These are phyloP conservation scores for Lophiotrema nucula DNA, from an alignment of 495 filamentous ascomycete species.

Conservation along the genomic window DNA sequence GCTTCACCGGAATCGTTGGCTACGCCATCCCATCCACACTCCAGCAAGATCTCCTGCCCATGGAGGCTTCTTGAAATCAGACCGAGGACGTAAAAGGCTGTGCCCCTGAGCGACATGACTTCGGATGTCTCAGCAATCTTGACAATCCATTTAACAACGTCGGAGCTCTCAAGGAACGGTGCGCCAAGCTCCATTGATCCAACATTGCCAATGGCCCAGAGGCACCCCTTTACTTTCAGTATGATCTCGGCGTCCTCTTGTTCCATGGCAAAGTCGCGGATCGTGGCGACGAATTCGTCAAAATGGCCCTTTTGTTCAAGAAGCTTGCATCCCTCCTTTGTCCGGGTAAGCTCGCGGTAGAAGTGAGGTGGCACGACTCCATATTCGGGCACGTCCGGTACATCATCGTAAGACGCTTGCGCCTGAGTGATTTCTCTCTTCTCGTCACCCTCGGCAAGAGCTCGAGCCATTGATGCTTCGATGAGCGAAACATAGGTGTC, in stretches of 20 bases:
- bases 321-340: conserved; percentile 85
- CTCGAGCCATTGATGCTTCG: conserved; percentile 89
- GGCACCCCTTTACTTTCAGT: conserved; percentile 90
- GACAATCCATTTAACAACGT: conserved; percentile 82
- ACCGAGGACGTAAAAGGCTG: conserved; percentile 92
- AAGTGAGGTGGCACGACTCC: conserved; percentile 89
- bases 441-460: conserved; percentile 63
- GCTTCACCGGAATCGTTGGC: conserved; percentile 79
- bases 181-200: conserved; percentile 97
- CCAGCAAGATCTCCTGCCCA: conserved; percentile 81
- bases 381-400: conserved; percentile 58
- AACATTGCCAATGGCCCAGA: conserved; percentile 98
- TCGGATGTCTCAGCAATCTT: conserved; percentile 81
- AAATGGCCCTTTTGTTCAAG: conserved; percentile 93
- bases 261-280: conserved; percentile 77
- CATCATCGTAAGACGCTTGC: conserved; percentile 46
- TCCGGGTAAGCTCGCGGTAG: conserved; percentile 91
- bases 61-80: conserved; percentile 89
- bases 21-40: conserved; percentile 88
- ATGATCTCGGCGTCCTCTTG: conserved; percentile 83
- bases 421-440: conserved; percentile 53
- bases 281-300: conserved; percentile 83
- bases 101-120: conserved; percentile 88
- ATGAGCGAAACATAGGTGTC: conserved; percentile 93
- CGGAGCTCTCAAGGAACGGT: conserved; percentile 81